Base-by-base conservation (phyloP, 2,329 filamentous ascomycete species). In the Periconia sp. region DNA sequence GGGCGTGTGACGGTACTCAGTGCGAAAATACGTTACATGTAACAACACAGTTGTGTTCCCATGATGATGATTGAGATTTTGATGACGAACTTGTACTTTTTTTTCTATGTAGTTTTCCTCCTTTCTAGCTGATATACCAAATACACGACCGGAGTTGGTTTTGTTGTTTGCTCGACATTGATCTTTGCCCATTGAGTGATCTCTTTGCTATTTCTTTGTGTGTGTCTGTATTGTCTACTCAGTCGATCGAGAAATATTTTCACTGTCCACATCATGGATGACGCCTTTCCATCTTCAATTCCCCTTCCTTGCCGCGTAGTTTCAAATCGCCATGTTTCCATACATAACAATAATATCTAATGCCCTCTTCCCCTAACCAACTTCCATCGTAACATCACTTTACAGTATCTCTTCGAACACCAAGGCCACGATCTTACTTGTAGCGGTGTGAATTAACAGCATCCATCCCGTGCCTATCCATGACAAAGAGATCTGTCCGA, bases 311-410 rank as follows among this genome's bases (percentile, higher is more conserved):
- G 19, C 50, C 49, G 49, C 59, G 62, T 23, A 62, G 41, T 18
- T 41, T 46, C 49, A 64, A 48, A 20, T 62, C 37, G 3, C 41
- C 42, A 17, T 57, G 35, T 27, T 57, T 53, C 55, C 54, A 45
- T 31, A 53, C 5, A 49, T 59, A 15, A 56, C 60, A 8, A 58
- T 58, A 49, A 59, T 37, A 55, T 64, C 61, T 33, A 64, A 17
- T 18, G 61, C 19, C n/a, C 56, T 61, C 43, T 47, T 51, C 41
- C 51, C 44, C 43, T 27, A 19, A 3, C 45, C 41, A 49, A 62
- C 60, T 41, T 62, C 61, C 42, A 45, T 17, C 20, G 43, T 27
- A 7, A 52, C 43, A 60, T 64, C 58, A 7, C 59, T 54, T 11
- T 50, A 43, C 45, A 61, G 6, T 20, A 64, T 33, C 8, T 23